Conservation (phyloP, 2,329 filamentous ascomycete species). For the Aureobasidium sp. region DNA sequence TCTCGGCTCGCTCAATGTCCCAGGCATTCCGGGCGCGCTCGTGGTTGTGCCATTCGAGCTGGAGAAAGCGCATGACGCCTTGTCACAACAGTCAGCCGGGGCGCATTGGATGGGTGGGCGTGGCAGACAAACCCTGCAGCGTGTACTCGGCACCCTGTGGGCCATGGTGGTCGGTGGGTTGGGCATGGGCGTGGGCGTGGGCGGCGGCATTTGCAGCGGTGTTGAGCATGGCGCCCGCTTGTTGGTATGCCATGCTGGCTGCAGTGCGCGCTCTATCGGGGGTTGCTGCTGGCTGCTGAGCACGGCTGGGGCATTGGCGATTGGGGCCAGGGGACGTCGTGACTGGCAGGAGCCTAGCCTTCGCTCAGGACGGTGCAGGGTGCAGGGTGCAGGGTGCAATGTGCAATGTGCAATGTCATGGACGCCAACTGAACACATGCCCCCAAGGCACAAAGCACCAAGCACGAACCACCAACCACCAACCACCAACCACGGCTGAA, state of each 20-base stretch:
- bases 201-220: slow-evolving; percentile 45
- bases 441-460: neutral
- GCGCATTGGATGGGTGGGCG: neutral
- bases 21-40: slow-evolving; percentile 96
- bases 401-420: slow-evolving; percentile 5
- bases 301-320: slow-evolving; percentile 4
- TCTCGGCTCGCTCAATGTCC: slow-evolving; percentile 98
- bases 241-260: slow-evolving; percentile 61
- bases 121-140: slow-evolving; percentile 53
- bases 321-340: neutral
- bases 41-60: slow-evolving; percentile 98
- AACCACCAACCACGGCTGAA: neutral
- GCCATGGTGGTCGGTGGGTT: slow-evolving; percentile 41
- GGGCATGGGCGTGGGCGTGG: no score
- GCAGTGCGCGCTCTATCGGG: slow-evolving; percentile 1
- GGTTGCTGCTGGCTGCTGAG: neutral
- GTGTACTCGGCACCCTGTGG: slow-evolving; percentile 64
- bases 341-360: slow-evolving; percentile 1
- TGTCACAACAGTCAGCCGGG: slow-evolving; percentile 31
- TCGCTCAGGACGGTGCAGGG: neutral
- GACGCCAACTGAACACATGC: slow-evolving; percentile 9
- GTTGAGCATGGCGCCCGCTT: slow-evolving; percentile 50
- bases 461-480: slow-evolving; percentile 3
- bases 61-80: slow-evolving; percentile 97
- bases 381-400: neutral